Percentiles rank a stretch among this genome's conserved stretches.
phyloP scores from a whole-genome alignment of 2,329 filamentous ascomycete species.

The Paraphaeosphaeria sporulosa region DNA sequence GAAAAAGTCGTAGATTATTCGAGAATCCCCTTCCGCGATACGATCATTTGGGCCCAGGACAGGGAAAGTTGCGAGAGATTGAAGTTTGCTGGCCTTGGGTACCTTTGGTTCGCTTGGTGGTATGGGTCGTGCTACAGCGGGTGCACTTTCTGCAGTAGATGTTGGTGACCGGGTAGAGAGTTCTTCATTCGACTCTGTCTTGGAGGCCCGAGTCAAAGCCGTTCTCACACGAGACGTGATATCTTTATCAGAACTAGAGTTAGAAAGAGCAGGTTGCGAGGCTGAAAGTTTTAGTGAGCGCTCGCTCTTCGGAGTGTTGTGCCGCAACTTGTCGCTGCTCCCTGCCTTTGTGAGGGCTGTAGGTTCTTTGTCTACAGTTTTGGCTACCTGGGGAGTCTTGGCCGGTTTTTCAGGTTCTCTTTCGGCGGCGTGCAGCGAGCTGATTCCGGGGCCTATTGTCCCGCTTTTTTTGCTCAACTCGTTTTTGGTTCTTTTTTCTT shows the following conservation, averaged over 20 bases:
- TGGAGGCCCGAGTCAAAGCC: slow-evolving; percentile 34
- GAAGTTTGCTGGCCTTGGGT: slow-evolving; percentile 41
- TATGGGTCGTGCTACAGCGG: background rate
- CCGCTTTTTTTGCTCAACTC: slow-evolving; percentile 22
- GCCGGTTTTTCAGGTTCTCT: slow-evolving; percentile 15
- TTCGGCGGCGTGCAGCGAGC: slow-evolving; percentile 18
- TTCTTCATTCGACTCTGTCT: slow-evolving; percentile 32
- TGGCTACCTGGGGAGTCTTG: slow-evolving; percentile 17
- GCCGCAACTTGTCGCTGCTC: slow-evolving; percentile 37
- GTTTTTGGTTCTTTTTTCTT: slow-evolving; percentile 24
- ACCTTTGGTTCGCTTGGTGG: slow-evolving; percentile 14
- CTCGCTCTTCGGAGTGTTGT: slow-evolving; percentile 29
- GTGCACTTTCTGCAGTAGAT: slow-evolving; percentile 10
- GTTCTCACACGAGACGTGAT: slow-evolving; percentile 38
- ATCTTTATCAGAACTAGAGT: slow-evolving; percentile 28
- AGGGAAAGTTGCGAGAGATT: slow-evolving; percentile 48
- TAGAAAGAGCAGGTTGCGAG: slow-evolving; percentile 37
- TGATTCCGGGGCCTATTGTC: slow-evolving; percentile 19
- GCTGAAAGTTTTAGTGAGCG: slow-evolving; percentile 37
- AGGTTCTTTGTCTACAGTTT: slow-evolving; percentile 7
- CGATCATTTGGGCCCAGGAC: slow-evolving; percentile 58
- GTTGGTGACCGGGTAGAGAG: slow-evolving; percentile 10
- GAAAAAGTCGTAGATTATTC: slow-evolving; percentile 74
- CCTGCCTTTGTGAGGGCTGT: slow-evolving; percentile 35
- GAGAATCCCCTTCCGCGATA: slow-evolving; percentile 83